Base-by-base conservation (phyloP, 768 basidiomycete species). In the Mycena rosella region DNA sequence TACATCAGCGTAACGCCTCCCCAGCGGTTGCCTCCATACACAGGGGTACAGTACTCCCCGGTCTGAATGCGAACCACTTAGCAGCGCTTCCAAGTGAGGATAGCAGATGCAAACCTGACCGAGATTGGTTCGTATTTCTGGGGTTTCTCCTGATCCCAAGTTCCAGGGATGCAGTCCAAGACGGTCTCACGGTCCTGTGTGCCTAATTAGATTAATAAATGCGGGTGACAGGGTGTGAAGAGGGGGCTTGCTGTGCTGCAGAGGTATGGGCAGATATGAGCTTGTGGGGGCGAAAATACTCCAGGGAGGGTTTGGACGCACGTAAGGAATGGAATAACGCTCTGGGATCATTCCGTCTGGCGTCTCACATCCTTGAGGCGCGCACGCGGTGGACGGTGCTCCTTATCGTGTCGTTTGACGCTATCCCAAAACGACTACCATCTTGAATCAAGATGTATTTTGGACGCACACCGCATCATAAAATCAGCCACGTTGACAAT, bases 301-400 rank as follows among this genome's bases (percentile, higher is more conserved):
- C 18, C n/a, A 24, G 53, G 24, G 18, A 47, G 17, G 13, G 20
- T 18, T 9, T 38, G 36, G 2, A 55, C 63, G 66, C 66, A 87
- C 86, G 72, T 89, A 90, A 36, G 89, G 89, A 67, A 90, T 89
- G 0, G 88, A 89, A 71, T 88, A 89, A 29, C 89, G 79, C 36
- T 83, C 83, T 1, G 84, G 86, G 1, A 85, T 80, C 76, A 84
- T 82, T 14, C 74, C 77, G 18, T 56, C 45, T 22, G 54, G 8
- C 30, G 54, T 56, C 36, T 53, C 52, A 32, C 70, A 27, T 63
- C 68, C 53, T 10, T 65, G 75, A 24, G 84, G 86, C 81, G 40
- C 83, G 79, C 5, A 89, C 87, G 22, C 87, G 86, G 71, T 88
- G 87, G 11, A 86, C 69, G 0, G 87, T 85, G 73, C 86, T 88